Conservation (phyloP, 1,284 basidiomycete species). For the Cutaneotrichosporon spelunceum region DNA sequence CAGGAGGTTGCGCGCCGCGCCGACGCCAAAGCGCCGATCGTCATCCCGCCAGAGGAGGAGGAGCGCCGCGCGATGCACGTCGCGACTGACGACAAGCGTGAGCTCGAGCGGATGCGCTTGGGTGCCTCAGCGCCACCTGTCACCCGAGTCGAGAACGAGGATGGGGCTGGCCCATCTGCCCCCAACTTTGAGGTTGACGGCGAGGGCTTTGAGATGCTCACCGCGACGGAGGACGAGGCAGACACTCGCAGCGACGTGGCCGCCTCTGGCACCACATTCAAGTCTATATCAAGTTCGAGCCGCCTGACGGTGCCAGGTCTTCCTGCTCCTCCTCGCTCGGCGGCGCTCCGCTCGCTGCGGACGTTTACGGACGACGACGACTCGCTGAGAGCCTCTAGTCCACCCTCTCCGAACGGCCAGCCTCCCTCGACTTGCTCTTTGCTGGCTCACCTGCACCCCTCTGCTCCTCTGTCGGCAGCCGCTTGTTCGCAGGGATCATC, state of each 20-base stretch:
- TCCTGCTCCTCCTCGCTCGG: conserved; percentile 24
- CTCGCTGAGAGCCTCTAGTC: not conserved
- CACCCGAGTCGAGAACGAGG: conserved; percentile 17
- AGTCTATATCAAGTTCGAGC: not conserved
- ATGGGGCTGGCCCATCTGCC: conserved; percentile 28
- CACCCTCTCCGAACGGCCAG: not conserved
- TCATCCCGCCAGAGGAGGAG: conserved; percentile 13
- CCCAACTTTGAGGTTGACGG: conserved; percentile 47
- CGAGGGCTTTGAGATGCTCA: conserved; percentile 43
- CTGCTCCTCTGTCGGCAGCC: conserved; percentile 17
- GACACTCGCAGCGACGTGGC: conserved; percentile 5
- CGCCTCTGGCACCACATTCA: not conserved
- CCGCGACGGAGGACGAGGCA: not conserved
- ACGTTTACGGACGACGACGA: conserved; percentile 12
- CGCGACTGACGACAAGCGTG: conserved; percentile 51
- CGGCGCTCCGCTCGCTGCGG: conserved; percentile 18
- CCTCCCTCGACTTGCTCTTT: not conserved
- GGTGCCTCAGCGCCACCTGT: conserved; percentile 43
- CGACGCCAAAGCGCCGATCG: conserved; percentile 39
- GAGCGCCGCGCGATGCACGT: conserved; percentile 33
- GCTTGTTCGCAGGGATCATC: conserved; percentile 13
- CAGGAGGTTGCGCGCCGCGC: conserved; percentile 38
- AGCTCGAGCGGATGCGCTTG: conserved; percentile 44
- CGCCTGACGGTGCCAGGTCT: conserved; percentile 12
- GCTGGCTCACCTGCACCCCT: not conserved